Evolutionary conservation across 371 early-diverging fungal species (phyloP).

Genomic region (Polyrhizophydium stewartii): DNA sequence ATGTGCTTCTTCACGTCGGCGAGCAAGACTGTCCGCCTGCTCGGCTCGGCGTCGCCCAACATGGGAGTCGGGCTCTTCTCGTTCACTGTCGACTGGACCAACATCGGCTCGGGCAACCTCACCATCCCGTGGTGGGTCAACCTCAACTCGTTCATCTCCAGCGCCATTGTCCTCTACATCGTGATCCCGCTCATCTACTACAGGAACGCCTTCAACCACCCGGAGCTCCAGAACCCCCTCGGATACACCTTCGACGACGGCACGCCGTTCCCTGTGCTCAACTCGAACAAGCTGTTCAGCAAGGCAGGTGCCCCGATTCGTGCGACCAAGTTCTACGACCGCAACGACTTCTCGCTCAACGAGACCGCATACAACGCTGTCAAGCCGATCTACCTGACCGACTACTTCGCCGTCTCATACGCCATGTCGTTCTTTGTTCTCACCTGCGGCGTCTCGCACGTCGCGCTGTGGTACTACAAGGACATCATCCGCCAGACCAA

Average conservation of each 20-base stretch:
- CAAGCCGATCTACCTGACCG: no score
- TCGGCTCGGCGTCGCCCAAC: conserved; percentile 31
- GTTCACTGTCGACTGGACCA: conserved; percentile 15
- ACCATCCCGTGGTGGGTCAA: conserved; percentile 17
- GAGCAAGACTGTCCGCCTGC: conserved; percentile 30
- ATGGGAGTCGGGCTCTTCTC: conserved; percentile 10
- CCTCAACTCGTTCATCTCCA: conserved; percentile 55
- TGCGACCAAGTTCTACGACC: conserved; percentile 48
- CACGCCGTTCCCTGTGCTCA: background rate
- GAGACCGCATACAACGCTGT: conserved; percentile 68
- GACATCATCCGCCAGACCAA: conserved; percentile 16
- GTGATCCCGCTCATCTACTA: conserved; percentile 69
- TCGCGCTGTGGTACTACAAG: conserved; percentile 24
- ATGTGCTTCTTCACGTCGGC: conserved; percentile 67
- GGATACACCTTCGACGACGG: conserved; percentile 11
- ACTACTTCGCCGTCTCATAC: background rate
- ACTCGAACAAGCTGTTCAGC: background rate
- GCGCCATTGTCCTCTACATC: conserved; percentile 66
- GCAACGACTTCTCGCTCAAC: conserved; percentile 35
- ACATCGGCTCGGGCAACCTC: conserved; percentile 6
- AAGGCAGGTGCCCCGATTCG: background rate
- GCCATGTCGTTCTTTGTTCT: conserved; percentile 16
- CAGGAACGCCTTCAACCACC: conserved; percentile 50
- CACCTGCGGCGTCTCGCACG: conserved; percentile 22
- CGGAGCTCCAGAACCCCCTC: conserved; percentile 54